Evolutionary conservation across 768 basidiomycete species (phyloP).

Genomic region (Russula abietina): DNA sequence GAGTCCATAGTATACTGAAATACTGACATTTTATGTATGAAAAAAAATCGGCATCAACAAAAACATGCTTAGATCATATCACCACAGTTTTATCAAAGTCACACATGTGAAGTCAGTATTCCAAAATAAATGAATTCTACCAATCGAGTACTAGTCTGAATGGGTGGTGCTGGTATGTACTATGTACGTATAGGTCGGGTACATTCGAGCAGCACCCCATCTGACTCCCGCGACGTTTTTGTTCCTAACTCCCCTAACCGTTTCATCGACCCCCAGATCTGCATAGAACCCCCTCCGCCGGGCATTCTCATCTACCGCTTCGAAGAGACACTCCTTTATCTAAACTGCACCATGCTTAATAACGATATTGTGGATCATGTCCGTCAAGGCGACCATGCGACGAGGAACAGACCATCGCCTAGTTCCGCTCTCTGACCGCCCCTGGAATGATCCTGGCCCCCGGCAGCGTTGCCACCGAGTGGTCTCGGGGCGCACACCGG

Average conservation of each 20-base stretch:
- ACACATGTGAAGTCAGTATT: too few species aligned
- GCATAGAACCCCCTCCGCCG: slow-evolving; percentile 70
- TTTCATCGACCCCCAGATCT: slow-evolving; percentile 61
- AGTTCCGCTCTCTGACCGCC: slow-evolving; percentile 64
- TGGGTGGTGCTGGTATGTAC: too few species aligned
- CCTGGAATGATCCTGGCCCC: slow-evolving; percentile 94
- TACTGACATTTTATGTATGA: too few species aligned
- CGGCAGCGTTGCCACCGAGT: slow-evolving; percentile 39
- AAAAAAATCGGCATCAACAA: too few species aligned
- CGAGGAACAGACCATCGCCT: slow-evolving; percentile 66
- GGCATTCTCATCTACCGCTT: slow-evolving; percentile 90
- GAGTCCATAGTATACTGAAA: too few species aligned
- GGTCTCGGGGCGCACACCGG: slow-evolving; percentile 23
- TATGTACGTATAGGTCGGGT: too few species aligned
- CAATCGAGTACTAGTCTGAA: too few species aligned
- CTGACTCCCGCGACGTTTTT: slow-evolving; percentile 66
- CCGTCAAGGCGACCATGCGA: slow-evolving; percentile 69
- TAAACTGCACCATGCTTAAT: slow-evolving; percentile 67
- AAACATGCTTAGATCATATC: too few species aligned
- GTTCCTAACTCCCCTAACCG: slow-evolving; percentile 60
- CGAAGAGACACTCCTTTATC: slow-evolving; percentile 86
- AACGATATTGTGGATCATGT: slow-evolving; percentile 70
- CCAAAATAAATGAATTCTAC: too few species aligned
- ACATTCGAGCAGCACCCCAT: slow-evolving; percentile 32
- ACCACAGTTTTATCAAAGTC: too few species aligned